phyloP scores from a whole-genome alignment of 441 rosid genomes.

The Euphorbia schlechtendalii region DNA sequence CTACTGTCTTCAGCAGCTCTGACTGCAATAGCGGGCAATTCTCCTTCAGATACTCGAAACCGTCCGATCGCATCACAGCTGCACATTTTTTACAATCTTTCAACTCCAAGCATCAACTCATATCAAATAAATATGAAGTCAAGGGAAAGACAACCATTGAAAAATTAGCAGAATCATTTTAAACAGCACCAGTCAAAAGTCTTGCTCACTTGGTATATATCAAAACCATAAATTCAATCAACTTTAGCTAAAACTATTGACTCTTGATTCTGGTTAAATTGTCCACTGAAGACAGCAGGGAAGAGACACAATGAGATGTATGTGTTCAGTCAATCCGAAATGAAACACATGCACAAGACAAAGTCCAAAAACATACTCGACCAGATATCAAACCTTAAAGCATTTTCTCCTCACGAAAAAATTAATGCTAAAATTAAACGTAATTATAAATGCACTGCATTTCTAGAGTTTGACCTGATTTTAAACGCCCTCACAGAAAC shows the following conservation, averaged over 20 bases:
- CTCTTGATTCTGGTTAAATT: neutral
- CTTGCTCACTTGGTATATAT: neutral
- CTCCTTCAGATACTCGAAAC: slow-evolving; percentile 51
- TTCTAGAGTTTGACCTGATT: neutral
- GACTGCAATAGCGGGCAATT: slow-evolving; percentile 44
- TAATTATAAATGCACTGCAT: neutral
- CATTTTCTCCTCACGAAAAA: neutral
- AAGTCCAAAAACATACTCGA: neutral
- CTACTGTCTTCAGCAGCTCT: slow-evolving; percentile 51
- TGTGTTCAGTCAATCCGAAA: neutral
- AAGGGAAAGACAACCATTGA: no score
- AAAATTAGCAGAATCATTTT: neutral
- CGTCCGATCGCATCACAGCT: slow-evolving; percentile 66
- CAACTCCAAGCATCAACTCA: no score
- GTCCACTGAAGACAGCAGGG: neutral
- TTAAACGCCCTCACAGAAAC: neutral
- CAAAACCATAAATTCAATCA: slow-evolving; percentile 3
- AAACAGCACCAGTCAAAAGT: neutral
- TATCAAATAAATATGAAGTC: no score
- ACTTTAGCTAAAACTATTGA: neutral
- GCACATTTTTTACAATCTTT: no score
- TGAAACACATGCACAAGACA: neutral
- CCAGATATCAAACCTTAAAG: neutral
- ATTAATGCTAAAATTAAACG: neutral
- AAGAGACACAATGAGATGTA: neutral